Evolutionary conservation across 2,329 filamentous ascomycete genomes (phyloP), one percentile per base, ranked within the genome.

Genomic region (Botrytis hyacinthi): DNA sequence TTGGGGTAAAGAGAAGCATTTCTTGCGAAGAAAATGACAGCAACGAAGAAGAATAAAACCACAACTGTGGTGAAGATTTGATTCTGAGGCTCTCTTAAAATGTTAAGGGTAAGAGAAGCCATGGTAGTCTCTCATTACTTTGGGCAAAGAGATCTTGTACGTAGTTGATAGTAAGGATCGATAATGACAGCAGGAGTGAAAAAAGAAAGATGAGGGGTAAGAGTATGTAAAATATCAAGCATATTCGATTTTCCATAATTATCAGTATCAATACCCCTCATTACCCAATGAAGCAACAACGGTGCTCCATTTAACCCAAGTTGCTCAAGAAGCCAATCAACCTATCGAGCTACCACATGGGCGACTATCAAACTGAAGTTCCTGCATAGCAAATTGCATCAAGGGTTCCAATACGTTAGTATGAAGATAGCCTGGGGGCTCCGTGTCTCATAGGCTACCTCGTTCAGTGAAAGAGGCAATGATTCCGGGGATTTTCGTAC

Each of bases 31-130:
- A 89, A 82, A 78, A 86, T 86, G 77, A 87, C 77, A 77, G 85
- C 86, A 78, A 87, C 84, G 59, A 89, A 82, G 62, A 87, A 79
- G 77, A 87, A 82, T 74, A 87, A 81, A 75, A 85, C 84, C 78
- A 88, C 83, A 81, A 87, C 87, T 80, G 85, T 84, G 80, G 88
- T 82, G 76, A 89, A 80, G 76, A 88, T 84, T 81, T 87, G 85
- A 76, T 82, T 81, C 77, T 86, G 82, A 74, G 83, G 79, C 76
- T 83, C 83, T 74, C 81, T 83, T 78, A 86, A 81, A 78, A 87
- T 85, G 84, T 87, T 89, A 90, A 87, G 87, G 89, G 87, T 89
- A 90, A 85, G 88, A 91, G 84, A 91, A 90, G 85, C 88, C 89
- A 91, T 91, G 89, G 80, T 91, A 91, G 84, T 90, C 88, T 90